A percentile compares a stretch with the other conserved stretches of the same genome.
These are phyloP conservation scores for Stramenopiles sp. DNA, from an alignment of 352 stramenopile species.

Conservation along the genomic window DNA sequence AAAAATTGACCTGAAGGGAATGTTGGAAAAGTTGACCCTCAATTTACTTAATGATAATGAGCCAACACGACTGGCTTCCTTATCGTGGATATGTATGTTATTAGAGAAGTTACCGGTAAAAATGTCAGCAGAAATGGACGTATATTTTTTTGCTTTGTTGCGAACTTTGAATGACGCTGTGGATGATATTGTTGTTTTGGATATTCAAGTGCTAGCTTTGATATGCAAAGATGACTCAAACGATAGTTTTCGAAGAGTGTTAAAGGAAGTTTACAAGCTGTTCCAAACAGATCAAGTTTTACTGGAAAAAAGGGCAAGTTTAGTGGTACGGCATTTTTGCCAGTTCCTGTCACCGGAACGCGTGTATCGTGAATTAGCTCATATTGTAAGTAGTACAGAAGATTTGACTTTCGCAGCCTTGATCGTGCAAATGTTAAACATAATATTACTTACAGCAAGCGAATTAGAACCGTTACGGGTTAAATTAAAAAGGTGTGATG, in stretches of 20 bases:
- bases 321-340: slow-evolving; percentile 95
- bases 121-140: slow-evolving; percentile 67
- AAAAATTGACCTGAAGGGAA: slow-evolving; percentile 63
- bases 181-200: slow-evolving; percentile 83
- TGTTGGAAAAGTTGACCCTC: slow-evolving; percentile 80
- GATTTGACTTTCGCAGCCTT: slow-evolving; percentile 86
- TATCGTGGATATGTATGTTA: slow-evolving; percentile 95
- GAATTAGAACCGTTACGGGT: slow-evolving; percentile 67
- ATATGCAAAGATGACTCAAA: not conserved
- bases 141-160: slow-evolving; percentile 80
- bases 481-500: slow-evolving; percentile 30
- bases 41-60: slow-evolving; percentile 80
- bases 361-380: slow-evolving; percentile 92
- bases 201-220: slow-evolving; percentile 31
- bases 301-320: slow-evolving; percentile 79
- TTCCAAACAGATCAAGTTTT: slow-evolving; percentile 54
- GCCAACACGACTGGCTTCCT: slow-evolving; percentile 32
- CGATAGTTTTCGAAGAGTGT: slow-evolving; percentile 28
- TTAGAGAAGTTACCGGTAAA: slow-evolving; percentile 84
- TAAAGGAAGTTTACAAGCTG: slow-evolving; percentile 81
- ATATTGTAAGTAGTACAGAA: slow-evolving; percentile 54
- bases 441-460: slow-evolving; percentile 93
- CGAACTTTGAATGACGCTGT: slow-evolving; percentile 81
- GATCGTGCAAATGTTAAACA: slow-evolving; percentile 97
- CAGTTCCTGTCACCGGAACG: slow-evolving; percentile 86